A percentile compares a stretch with the other conserved stretches of the same genome.
Evolutionary conservation across 2,329 filamentous ascomycete genomes (phyloP).

Genomic region (Neurospora sp.): DNA sequence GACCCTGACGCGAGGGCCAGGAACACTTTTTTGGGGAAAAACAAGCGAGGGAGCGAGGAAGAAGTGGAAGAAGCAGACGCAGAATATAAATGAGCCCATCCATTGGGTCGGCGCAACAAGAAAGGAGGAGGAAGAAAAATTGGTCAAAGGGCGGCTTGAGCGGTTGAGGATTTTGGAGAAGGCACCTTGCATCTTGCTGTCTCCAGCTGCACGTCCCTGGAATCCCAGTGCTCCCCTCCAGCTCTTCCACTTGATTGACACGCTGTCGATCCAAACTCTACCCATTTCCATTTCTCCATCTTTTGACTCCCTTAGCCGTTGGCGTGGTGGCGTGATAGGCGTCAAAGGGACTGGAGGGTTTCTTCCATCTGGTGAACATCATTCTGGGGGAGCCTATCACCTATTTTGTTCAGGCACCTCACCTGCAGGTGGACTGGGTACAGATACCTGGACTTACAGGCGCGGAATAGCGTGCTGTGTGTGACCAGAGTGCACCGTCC

Average conservation of each 20-base stretch:
- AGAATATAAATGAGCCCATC: not conserved
- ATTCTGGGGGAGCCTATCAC: not conserved
- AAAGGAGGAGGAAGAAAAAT: not conserved
- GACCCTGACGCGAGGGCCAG: not conserved
- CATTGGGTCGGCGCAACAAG: not conserved
- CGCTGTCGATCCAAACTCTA: not conserved
- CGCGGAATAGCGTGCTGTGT: not conserved
- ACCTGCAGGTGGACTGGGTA: not conserved
- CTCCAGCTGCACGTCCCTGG: not conserved
- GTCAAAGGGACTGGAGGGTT: not conserved
- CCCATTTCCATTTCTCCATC: not conserved
- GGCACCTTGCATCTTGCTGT: not conserved
- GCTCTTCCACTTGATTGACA: not conserved
- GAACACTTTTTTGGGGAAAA: not conserved
- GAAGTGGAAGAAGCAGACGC: not conserved
- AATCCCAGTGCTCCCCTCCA: not conserved
- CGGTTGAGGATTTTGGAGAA: not conserved
- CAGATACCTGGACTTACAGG: not conserved
- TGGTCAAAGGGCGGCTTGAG: not conserved
- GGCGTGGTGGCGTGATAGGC: not conserved
- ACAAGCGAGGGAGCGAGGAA: not conserved
- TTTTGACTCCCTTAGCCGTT: not conserved
- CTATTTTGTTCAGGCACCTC: not conserved
- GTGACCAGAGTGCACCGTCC: not conserved
- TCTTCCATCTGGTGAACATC: not conserved